These are phyloP conservation scores for Populus simonii DNA, from an alignment of 345 rosid genomes.

Conservation along the genomic window DNA sequence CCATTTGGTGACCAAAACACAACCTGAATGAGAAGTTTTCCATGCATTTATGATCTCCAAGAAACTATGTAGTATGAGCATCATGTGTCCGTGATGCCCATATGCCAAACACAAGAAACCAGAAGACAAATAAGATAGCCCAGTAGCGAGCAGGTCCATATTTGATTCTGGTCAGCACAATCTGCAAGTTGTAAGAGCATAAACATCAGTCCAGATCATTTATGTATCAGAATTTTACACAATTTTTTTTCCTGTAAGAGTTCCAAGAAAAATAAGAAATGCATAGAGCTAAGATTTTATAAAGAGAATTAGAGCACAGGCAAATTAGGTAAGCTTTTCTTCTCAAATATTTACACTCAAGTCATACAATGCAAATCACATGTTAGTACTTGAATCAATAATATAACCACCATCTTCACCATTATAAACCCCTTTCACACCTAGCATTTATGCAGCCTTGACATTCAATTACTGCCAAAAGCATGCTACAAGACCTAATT, in stretches of 20 bases:
- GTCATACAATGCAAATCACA: not conserved
- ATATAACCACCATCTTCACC: not conserved
- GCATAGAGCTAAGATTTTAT: not conserved
- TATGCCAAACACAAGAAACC: conserved; percentile 96
- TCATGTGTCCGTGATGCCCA: conserved; percentile 85
- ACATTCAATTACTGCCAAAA: not conserved
- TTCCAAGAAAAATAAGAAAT: not conserved
- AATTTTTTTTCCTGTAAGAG: not conserved
- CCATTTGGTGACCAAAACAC: not conserved
- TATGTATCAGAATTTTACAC: not conserved
- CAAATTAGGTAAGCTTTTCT: not conserved
- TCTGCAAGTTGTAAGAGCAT: conserved; percentile 45
- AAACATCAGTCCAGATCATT: not conserved
- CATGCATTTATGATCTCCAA: not conserved
- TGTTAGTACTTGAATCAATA: not conserved
- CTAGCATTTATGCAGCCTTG: not conserved
- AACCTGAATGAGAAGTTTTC: not conserved
- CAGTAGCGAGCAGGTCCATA: conserved; percentile 98
- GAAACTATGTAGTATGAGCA: conserved; percentile 34
- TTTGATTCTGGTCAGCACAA: conserved; percentile 91
- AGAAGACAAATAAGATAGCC: conserved; percentile 93
- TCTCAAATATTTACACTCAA: not conserved
- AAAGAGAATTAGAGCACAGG: not conserved
- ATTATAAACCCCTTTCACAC: no score
- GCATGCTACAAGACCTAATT: not conserved